Evolutionary conservation across 805 yeast species (phyloP), one percentile per base, ranked within the genome.

Genomic region (Pichia deserticola): DNA sequence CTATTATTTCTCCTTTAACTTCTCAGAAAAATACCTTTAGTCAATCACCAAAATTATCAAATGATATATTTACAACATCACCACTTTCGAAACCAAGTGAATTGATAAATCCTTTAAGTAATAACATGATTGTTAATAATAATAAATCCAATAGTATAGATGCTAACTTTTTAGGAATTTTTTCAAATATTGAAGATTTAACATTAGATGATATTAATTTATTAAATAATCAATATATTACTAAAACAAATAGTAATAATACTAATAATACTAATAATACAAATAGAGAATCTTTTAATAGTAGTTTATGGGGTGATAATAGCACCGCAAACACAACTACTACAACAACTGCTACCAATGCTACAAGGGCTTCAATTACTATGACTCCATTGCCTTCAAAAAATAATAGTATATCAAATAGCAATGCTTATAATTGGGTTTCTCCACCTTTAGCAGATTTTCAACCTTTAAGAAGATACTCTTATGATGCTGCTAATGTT

Each of bases 361-460:
- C 4, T 9, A 38, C 13, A 8, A 38, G 40, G 11, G 20, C 13
- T 38, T 20, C 40, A 10, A 9, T 38, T 27, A 12, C 13, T 10
- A 9, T 20, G 10, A 38, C 40, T 7, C 20, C 39, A 11, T 25
- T 29, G 15, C 12, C 33, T 8, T 43, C 36, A 52, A 54, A 7
- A 55, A 52, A 28, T 28, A 28, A 41, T 27, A 42, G 20, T 8
- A 9, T n/a, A 7, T 12, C 30, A 8, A 40, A 28, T 30, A 30
- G 32, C 9, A 25, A 47, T n/a, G 36, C 36, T 11, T 47, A 36
- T 15, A 36, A 35, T 36, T 58, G 63, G 62, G 54, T 51, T 27
- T 55, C 64, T 5, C 61, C 60, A 11, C 63, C 65, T 7, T 34
- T 48, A n/a, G 57, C 61, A 7, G 63, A 59, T 30, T 53, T 53